These are phyloP conservation scores for Phyllosticta citrichinensis DNA, from an alignment of 2,329 filamentous ascomycete genomes.

Conservation along the genomic window DNA sequence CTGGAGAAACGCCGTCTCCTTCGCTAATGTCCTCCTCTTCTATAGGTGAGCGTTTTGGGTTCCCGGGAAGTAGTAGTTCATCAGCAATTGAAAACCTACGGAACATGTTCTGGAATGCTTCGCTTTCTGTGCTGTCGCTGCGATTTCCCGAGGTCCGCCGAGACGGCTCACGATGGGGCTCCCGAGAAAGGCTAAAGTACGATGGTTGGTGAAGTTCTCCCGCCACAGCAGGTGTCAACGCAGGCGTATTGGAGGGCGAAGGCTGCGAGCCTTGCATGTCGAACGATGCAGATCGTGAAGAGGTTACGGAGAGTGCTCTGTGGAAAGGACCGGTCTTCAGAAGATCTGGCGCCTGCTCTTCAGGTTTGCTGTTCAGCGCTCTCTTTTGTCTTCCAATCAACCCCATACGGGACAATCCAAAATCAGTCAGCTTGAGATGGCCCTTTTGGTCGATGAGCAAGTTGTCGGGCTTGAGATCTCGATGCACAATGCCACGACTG, in stretches of 20 bases:
- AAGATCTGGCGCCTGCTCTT: slow-evolving; percentile 82
- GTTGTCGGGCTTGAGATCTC: slow-evolving; percentile 95
- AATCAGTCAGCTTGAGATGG: slow-evolving; percentile 93
- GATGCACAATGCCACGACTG: slow-evolving; percentile 87
- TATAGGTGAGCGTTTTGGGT: slow-evolving; percentile 47
- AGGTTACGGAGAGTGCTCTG: slow-evolving; percentile 72
- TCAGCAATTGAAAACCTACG: slow-evolving; percentile 56
- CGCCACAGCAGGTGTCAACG: slow-evolving; percentile 70
- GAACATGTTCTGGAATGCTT: slow-evolving; percentile 74
- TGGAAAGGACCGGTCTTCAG: slow-evolving; percentile 88
- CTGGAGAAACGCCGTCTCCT: slow-evolving; percentile 58
- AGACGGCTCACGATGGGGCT: slow-evolving; percentile 50
- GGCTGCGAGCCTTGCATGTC: slow-evolving; percentile 65
- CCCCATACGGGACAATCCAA: slow-evolving; percentile 94
- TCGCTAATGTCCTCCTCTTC: slow-evolving; percentile 65
- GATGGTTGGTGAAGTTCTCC: slow-evolving; percentile 70
- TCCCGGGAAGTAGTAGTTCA: slow-evolving; percentile 31
- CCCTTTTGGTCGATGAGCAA: slow-evolving; percentile 93
- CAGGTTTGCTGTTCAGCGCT: slow-evolving; percentile 65
- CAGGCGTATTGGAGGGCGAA: slow-evolving; percentile 75
- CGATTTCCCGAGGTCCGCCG: slow-evolving; percentile 67
- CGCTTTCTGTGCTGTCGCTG: slow-evolving; percentile 88
- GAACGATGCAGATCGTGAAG: slow-evolving; percentile 87
- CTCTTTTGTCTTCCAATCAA: slow-evolving; percentile 93
- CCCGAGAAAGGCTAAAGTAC: slow-evolving; percentile 73